Conservation (phyloP, 2,329 filamentous ascomycete genomes). For the Atkinsonella texensis region DNA sequence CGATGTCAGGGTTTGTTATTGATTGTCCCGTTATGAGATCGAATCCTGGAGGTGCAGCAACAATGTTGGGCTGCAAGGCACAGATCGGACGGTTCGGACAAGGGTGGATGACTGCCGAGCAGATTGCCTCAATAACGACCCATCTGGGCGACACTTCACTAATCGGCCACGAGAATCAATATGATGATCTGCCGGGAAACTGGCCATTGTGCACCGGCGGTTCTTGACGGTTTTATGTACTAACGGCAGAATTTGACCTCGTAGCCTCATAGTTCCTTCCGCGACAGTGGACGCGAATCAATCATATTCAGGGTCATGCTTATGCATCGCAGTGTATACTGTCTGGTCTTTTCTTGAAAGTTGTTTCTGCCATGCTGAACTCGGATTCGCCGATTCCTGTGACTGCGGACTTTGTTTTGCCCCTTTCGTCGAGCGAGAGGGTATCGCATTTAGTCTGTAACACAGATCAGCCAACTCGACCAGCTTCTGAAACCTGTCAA, state of each 20-base stretch:
- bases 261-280: background rate
- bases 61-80: background rate
- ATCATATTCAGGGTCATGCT: background rate
- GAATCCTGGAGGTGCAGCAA: too few species aligned
- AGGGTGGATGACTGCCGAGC: background rate
- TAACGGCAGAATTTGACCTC: background rate
- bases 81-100: background rate
- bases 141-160: too few species aligned
- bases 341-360: background rate
- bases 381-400: background rate
- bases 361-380: background rate
- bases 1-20: background rate
- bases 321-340: background rate
- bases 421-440: background rate
- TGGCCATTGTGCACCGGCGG: background rate
- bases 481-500: conserved; percentile 2
- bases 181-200: background rate
- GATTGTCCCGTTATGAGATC: too few species aligned
- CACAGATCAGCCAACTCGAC: background rate
- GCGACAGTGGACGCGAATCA: background rate
- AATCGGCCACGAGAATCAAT: background rate
- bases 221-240: background rate
- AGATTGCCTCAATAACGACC: background rate
- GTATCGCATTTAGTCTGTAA: conserved; percentile 1
- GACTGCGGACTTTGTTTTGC: background rate